Conservation (phyloP, 495 filamentous ascomycete species). For the Tuber umbilicatum region DNA sequence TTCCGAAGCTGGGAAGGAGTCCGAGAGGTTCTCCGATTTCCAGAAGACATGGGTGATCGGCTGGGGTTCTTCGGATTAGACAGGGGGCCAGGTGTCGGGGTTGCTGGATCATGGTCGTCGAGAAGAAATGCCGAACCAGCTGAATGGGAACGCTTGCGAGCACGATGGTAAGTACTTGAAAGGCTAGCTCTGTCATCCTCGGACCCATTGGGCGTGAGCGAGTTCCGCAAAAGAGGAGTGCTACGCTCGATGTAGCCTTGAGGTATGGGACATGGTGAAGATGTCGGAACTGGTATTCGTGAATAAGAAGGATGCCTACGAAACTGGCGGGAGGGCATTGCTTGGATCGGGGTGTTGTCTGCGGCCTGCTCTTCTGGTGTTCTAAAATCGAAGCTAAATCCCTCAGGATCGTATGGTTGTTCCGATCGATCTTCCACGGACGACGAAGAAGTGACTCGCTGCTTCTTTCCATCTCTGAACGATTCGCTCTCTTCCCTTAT, state of each 20-base stretch:
- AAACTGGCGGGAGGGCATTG: constrained; percentile 37
- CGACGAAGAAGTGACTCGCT: constrained; percentile 47
- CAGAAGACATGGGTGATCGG: constrained; percentile 15
- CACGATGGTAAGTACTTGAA: constrained; percentile 48
- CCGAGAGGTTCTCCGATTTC: constrained; percentile 29
- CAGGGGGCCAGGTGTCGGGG: constrained; percentile 43
- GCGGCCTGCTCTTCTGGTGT: constrained; percentile 73
- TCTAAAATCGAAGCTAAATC: constrained; percentile 56
- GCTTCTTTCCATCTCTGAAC: constrained; percentile 45
- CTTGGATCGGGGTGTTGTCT: constrained; percentile 47
- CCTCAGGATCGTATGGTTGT: constrained; percentile 46
- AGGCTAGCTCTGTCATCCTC: constrained; percentile 55
- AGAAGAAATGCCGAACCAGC: constrained; percentile 53
- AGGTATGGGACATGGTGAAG: constrained; percentile 70
- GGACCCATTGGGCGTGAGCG: constrained; percentile 48
- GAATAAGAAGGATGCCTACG: constrained; percentile 50
- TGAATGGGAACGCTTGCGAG: constrained; percentile 66
- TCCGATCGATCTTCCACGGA: constrained; percentile 46
- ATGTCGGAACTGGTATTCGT: constrained; percentile 74
- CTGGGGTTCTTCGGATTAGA: constrained; percentile 44
- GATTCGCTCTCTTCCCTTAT: constrained; percentile 50
- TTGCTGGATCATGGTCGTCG: constrained; percentile 48
- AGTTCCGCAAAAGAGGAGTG: constrained; percentile 57
- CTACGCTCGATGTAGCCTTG: constrained; percentile 64
- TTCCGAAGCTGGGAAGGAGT: constrained; percentile 45